A percentile compares a stretch with the other conserved stretches of the same genome.
These are phyloP conservation scores for Lasiodiplodia gonubiensis DNA, from an alignment of 2,329 filamentous ascomycete genomes.

Conservation along the genomic window DNA sequence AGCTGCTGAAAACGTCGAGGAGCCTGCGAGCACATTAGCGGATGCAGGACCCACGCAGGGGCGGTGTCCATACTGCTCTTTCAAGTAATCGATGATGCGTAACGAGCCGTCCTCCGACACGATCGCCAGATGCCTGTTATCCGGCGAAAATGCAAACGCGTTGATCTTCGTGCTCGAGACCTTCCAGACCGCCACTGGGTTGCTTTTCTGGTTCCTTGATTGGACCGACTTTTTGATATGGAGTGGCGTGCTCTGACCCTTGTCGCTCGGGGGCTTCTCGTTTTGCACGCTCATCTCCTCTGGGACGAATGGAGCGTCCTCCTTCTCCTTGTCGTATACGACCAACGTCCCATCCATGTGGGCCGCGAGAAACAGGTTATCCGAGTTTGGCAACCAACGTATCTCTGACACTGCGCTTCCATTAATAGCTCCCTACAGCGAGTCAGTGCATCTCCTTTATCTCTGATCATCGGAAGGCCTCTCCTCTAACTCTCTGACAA, in stretches of 20 bases:
- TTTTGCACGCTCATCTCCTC: conserved; percentile 52
- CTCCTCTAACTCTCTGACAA: conserved; percentile 3
- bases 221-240: conserved; percentile 89
- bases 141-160: conserved; percentile 89
- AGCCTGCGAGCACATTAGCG: conserved; percentile 59
- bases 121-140: conserved; percentile 83
- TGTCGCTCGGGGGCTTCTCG: conserved; percentile 36
- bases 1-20: conserved; percentile 85
- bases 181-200: conserved; percentile 92
- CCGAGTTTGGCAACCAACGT: conserved; percentile 90
- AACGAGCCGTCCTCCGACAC: conserved; percentile 91
- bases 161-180: conserved; percentile 90
- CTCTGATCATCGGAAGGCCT: conserved; percentile 1
- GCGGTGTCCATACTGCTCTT: conserved; percentile 72
- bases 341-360: conserved; percentile 91
- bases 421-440: conserved; percentile 77
- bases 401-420: conserved; percentile 84
- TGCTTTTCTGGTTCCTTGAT: conserved; percentile 90
- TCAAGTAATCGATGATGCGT: conserved; percentile 87
- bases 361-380: conserved; percentile 88
- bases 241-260: conserved; percentile 54
- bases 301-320: conserved; percentile 78
- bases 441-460: conserved; percentile 27
- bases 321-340: conserved; percentile 97
- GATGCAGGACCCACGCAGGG: conserved; percentile 13